Percentiles rank a stretch among this genome's conserved stretches.
phyloP scores from a whole-genome alignment of 129 eudicot genomes.

The Gnaphalium uliginosum region DNA sequence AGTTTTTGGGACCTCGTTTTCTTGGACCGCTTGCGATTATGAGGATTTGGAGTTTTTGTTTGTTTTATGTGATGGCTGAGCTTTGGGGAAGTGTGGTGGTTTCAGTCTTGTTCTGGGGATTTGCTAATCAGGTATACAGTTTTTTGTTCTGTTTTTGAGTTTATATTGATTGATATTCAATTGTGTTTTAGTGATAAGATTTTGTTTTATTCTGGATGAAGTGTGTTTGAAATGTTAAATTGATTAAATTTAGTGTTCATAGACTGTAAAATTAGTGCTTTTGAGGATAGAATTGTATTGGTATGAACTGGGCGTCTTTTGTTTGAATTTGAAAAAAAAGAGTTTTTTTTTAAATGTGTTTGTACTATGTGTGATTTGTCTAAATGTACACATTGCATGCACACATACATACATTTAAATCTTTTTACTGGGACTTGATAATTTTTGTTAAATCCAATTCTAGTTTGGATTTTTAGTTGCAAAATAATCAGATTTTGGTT shows the following conservation, averaged over 20 bases:
- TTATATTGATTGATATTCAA: constrained; percentile 12
- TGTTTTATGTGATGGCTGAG: constrained; percentile 99
- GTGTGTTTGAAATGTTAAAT: neutral
- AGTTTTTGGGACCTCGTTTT: constrained; percentile 77
- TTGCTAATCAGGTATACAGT: constrained; percentile 90
- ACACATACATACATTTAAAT: neutral
- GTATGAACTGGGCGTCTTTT: constrained; percentile 22
- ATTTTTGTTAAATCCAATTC: neutral
- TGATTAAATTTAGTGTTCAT: constrained; percentile 13
- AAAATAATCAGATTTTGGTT: neutral
- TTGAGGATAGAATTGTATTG: too few species aligned
- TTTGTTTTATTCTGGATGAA: neutral
- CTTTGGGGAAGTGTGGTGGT: constrained; percentile 99
- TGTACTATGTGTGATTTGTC: constrained; percentile 13
- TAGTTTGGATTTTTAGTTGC: neutral
- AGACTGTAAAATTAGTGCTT: neutral
- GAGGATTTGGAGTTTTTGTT: constrained; percentile 96
- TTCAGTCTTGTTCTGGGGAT: constrained; percentile 98
- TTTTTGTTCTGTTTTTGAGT: neutral
- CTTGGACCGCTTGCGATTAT: constrained; percentile 94
- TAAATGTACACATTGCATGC: neutral
- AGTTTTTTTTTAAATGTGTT: neutral
- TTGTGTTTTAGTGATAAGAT: neutral
- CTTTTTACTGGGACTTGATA: neutral
- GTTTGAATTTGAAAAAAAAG: neutral